A percentile compares a stretch with the other conserved stretches of the same genome.
phyloP scores from a whole-genome alignment of 768 basidiomycete genomes.

The Tylopilus subfusipes region DNA sequence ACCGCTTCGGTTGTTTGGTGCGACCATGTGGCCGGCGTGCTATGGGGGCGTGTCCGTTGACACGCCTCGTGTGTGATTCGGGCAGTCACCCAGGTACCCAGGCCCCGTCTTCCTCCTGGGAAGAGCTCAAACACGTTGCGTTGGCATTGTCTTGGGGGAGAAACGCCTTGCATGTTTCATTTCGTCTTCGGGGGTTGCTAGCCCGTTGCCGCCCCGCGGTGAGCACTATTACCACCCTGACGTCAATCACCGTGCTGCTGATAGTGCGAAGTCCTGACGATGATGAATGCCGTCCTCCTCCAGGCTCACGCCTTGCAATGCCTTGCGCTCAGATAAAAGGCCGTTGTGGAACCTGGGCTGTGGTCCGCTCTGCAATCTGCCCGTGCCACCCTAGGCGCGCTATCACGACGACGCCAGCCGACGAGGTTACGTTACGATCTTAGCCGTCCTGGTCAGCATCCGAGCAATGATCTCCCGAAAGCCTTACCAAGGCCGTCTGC shows the following conservation, averaged over 20 bases:
- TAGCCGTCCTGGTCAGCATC: neutral
- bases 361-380: neutral
- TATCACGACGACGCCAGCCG: neutral
- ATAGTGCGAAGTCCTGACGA: neutral
- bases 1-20: constrained; percentile 21
- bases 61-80: constrained; percentile 19
- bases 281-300: constrained; percentile 10
- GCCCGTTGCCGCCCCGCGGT: constrained; percentile 5
- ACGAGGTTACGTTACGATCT: constrained; percentile 10
- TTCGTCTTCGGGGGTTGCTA: constrained; percentile 3
- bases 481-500: constrained; percentile 36
- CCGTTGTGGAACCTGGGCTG: neutral
- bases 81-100: neutral
- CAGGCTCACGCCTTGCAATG: neutral
- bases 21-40: constrained; percentile 28
- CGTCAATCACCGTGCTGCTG: constrained; percentile 17
- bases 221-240: neutral
- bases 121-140: constrained; percentile 21
- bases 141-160: constrained; percentile 8
- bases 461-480: constrained; percentile 32
- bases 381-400: neutral
- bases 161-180: constrained; percentile 23
- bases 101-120: constrained; percentile 15
- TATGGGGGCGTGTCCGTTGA: constrained; percentile 14
- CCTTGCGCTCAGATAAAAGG: constrained; percentile 20